These are phyloP conservation scores for Aspergillus mulundensis DNA, from an alignment of 495 filamentous ascomycete genomes.

Conservation along the genomic window DNA sequence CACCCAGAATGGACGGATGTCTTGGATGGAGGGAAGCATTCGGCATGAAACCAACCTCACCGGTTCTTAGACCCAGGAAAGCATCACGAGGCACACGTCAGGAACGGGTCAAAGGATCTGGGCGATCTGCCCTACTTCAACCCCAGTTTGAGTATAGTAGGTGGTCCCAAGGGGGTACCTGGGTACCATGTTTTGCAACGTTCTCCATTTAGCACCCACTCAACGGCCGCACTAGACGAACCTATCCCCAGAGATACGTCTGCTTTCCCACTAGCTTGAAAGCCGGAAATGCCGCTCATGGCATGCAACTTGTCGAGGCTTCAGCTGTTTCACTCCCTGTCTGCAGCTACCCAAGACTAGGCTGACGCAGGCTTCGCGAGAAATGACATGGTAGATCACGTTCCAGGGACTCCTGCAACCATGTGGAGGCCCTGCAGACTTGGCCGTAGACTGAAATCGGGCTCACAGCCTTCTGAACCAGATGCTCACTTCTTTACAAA, in stretches of 20 bases:
- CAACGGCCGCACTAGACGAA: conserved; percentile 3
- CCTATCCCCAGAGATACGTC: background rate
- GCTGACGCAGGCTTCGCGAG: conserved; percentile 17
- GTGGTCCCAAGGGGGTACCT: conserved; percentile 12
- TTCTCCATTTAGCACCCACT: conserved; percentile 7
- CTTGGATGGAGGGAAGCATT: conserved; percentile 21
- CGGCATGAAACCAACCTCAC: conserved; percentile 18
- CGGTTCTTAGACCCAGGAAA: conserved; percentile 18
- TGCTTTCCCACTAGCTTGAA: background rate
- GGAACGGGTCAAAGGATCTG: conserved; percentile 12
- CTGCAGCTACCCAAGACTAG: conserved; percentile 34
- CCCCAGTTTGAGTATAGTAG: conserved; percentile 17
- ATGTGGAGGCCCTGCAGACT: conserved; percentile 59
- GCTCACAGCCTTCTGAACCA: conserved; percentile 11
- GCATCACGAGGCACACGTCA: conserved; percentile 23
- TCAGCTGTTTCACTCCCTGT: conserved; percentile 32
- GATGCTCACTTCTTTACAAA: conserved; percentile 28
- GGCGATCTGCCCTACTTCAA: conserved; percentile 22
- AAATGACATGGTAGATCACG: conserved; percentile 24
- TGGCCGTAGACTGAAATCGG: conserved; percentile 17
- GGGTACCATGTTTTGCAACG: conserved; percentile 13
- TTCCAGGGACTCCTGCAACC: conserved; percentile 27
- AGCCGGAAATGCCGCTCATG: conserved; percentile 7
- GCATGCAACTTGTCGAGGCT: conserved; percentile 31
- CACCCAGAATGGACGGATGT: conserved; percentile 19